Conservation (phyloP, 805 yeast species). For the Blastobotrys americana region DNA sequence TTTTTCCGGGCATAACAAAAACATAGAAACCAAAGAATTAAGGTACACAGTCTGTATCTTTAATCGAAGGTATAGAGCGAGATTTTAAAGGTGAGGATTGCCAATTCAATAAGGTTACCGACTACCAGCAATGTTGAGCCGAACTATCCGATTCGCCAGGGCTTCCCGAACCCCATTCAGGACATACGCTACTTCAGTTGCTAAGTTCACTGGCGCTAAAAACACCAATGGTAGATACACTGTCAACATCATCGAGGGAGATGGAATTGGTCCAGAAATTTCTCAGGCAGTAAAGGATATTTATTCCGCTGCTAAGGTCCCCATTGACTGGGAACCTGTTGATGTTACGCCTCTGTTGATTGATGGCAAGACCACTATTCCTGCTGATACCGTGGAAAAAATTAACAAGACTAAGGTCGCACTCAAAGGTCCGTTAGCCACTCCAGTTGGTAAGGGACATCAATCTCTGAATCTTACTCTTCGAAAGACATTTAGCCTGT, state of each 20-base stretch:
- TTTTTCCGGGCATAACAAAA: too few relatives aligned
- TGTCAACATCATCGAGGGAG: constrained; percentile 96
- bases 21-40: too few relatives aligned
- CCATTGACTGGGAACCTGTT: constrained; percentile 94
- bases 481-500: constrained; percentile 92
- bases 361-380: constrained; percentile 90
- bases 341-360: constrained; percentile 91
- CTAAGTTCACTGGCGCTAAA: constrained; percentile 36
- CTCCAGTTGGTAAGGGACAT: constrained; percentile 99
- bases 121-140: not conserved
- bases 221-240: constrained; percentile 65
- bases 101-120: too few relatives aligned
- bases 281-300: constrained; percentile 90
- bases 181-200: constrained; percentile 32
- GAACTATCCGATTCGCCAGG: constrained; percentile 2
- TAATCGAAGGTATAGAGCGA: too few relatives aligned
- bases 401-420: constrained; percentile 92
- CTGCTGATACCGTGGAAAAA: constrained; percentile 84
- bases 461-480: constrained; percentile 93
- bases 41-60: too few relatives aligned
- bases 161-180: constrained; percentile 13
- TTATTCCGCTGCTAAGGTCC: constrained; percentile 89
- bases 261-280: constrained; percentile 96
- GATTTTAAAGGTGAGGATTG: too few relatives aligned
- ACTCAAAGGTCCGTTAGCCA: constrained; percentile 95